Evolutionary conservation across 106 monocot species (phyloP), one percentile per base, ranked within the genome.

Genomic region (Chionographis japonica): DNA sequence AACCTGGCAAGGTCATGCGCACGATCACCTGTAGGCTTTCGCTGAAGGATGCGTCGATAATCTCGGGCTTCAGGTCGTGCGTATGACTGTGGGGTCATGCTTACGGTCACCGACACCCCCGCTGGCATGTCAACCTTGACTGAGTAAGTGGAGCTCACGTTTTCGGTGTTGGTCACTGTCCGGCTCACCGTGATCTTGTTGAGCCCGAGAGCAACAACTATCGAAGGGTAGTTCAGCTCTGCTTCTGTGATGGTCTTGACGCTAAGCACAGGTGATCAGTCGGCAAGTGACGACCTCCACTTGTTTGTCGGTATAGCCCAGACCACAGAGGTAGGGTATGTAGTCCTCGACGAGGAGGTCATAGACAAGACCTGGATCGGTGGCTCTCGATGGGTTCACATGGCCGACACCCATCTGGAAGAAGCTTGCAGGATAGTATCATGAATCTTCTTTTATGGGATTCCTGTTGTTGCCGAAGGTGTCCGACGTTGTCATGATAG

Each of bases 401-500:
- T 64, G 46, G 12, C 63, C 63, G 1, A 15, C 63, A 12, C 63
- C 63, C 17, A 20, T 64, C n/a, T 0, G 1, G 19, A 46, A 64
- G 1, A 49, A 17, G 46, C 8, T 46, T 2, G 63, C 63, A 4
- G 41, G 46, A 4, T 49, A 5, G 18, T 3, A 43, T 8, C 19
- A 15, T 43, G 42, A 41, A 20, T n/a, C n/a, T n/a, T 64, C 42
- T 19, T 6, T 50, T 42, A 64, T 64, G 2, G 46, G 41, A 11
- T 64, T 64, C 42, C 63, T 43, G 8, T 64, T n/a, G 6, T 18
- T 41, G 42, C 39, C 19, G 15, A 38, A 14, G 7, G 2, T 16
- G n/a, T n/a, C 16, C 1, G 63, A 42, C 2, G 63, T 64, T 4
- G 63, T 64, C 63, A 64, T 64, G 43, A 64, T 64, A 6, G 63